These are phyloP conservation scores for Microthlaspi erraticum DNA, from an alignment of 345 rosid genomes.

Conservation along the genomic window DNA sequence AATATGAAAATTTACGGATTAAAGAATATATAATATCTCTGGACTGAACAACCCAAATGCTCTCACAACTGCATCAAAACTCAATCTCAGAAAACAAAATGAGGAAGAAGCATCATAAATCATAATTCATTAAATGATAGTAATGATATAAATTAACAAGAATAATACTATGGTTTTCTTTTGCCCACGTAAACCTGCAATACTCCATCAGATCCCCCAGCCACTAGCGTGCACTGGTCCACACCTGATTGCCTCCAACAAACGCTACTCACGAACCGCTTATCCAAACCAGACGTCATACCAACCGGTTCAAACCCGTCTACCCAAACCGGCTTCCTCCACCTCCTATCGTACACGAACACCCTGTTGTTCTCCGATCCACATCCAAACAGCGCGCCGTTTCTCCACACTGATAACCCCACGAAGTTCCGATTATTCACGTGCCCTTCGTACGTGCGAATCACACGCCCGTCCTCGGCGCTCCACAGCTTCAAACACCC, in stretches of 20 bases:
- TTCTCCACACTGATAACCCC: conserved; percentile 82
- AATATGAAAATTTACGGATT: background rate
- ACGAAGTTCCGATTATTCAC: conserved; percentile 75
- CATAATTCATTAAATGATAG: conserved; percentile 4
- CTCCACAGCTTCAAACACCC: conserved; percentile 82
- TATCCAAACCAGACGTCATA: conserved; percentile 22
- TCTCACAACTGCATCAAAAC: conserved; percentile 38
- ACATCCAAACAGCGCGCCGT: conserved; percentile 75
- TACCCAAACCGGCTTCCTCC: conserved; percentile 85
- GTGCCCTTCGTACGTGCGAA: conserved; percentile 79
- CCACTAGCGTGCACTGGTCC: conserved; percentile 68
- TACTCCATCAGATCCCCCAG: conserved; percentile 87
- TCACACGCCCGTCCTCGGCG: conserved; percentile 37
- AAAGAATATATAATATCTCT: background rate
- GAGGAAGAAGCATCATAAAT: conserved; percentile 11
- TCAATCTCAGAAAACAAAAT: conserved; percentile 17
- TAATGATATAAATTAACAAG: conserved; percentile 29
- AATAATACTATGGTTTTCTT: conserved; percentile 48
- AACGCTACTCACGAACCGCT: conserved; percentile 76
- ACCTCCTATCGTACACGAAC: conserved; percentile 78
- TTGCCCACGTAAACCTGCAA: conserved; percentile 69
- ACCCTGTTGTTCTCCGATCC: conserved; percentile 87
- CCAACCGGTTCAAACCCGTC: conserved; percentile 59
- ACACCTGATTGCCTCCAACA: conserved; percentile 80
- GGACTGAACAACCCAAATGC: background rate